Percentiles rank a stretch among this genome's conserved stretches.
phyloP scores from a whole-genome alignment of 331 rosid species.

The Pyracantha coccinea region DNA sequence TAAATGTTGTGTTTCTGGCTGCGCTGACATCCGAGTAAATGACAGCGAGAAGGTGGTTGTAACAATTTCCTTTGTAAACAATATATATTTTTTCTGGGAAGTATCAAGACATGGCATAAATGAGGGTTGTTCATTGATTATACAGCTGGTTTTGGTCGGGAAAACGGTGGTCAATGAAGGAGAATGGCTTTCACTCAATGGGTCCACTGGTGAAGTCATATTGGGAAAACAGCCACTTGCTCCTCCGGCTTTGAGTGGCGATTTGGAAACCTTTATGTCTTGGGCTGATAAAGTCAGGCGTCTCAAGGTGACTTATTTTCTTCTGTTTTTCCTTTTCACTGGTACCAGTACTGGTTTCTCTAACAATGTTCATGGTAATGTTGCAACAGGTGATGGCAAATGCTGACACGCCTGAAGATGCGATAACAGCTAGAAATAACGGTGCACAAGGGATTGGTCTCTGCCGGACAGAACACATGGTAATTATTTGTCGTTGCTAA shows the following conservation, averaged over 20 bases:
- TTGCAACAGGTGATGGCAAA: slow-evolving; percentile 86
- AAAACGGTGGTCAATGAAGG: slow-evolving; percentile 65
- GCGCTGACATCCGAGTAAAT: slow-evolving; percentile 72
- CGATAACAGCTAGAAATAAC: slow-evolving; percentile 68
- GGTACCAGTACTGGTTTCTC: not conserved
- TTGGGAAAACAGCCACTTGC: slow-evolving; percentile 79
- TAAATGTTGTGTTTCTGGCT: slow-evolving; percentile 93
- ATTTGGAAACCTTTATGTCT: slow-evolving; percentile 81
- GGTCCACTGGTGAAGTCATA: slow-evolving; percentile 94
- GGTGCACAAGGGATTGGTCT: slow-evolving; percentile 99
- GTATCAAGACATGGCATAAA: not conserved
- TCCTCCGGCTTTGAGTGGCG: slow-evolving; percentile 83
- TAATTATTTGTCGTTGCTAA: slow-evolving; percentile 17
- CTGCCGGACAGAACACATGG: slow-evolving; percentile 99
- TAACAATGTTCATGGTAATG: not conserved
- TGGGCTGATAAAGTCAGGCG: slow-evolving; percentile 88
- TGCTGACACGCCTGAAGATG: slow-evolving; percentile 98
- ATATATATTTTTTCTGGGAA: not conserved
- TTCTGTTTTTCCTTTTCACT: slow-evolving; percentile 7
- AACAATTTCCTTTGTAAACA: not conserved
- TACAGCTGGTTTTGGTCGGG: slow-evolving; percentile 58
- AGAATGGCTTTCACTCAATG: slow-evolving; percentile 93
- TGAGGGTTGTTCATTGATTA: slow-evolving; percentile 13
- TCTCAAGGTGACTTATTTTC: slow-evolving; percentile 56
- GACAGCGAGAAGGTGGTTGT: slow-evolving; percentile 53